phyloP scores from a whole-genome alignment of 352 stramenopile species.

The Phytophthora megakarya region DNA sequence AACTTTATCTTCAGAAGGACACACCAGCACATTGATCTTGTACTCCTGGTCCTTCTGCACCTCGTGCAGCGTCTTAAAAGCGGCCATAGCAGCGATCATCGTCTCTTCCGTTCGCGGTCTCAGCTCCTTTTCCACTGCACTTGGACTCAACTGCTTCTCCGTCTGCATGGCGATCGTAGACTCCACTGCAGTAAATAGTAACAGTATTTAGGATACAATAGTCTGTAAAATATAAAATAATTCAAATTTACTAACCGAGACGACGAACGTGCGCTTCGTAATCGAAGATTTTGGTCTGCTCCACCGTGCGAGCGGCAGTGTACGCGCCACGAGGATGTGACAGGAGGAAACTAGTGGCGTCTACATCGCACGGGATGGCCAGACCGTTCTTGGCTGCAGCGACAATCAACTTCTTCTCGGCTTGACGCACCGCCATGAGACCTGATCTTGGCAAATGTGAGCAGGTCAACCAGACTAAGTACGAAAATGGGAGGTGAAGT shows the following conservation, averaged over 20 bases:
- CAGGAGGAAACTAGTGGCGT: conserved; percentile 72
- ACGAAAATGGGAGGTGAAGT: too few relatives aligned
- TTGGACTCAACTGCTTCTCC: conserved; percentile 21
- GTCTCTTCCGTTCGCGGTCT: conserved; percentile 64
- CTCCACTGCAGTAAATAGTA: conserved; percentile 50
- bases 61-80: conserved; percentile 56
- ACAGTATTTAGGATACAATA: conserved; percentile 5
- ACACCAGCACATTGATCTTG: conserved; percentile 85
- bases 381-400: conserved; percentile 80
- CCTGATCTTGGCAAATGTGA: background rate
- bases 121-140: conserved; percentile 49
- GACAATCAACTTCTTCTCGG: conserved; percentile 40
- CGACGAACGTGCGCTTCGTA: conserved; percentile 79
- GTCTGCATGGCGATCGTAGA: conserved; percentile 73
- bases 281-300: conserved; percentile 79
- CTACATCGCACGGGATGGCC: conserved; percentile 60
- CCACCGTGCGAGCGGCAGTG: conserved; percentile 72
- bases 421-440: conserved; percentile 17
- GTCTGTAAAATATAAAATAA: background rate
- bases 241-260: conserved; percentile 44
- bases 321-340: conserved; percentile 71
- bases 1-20: conserved; percentile 29
- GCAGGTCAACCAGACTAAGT: background rate
- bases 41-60: conserved; percentile 64
- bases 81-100: conserved; percentile 67